phyloP scores from a whole-genome alignment of 352 stramenopile genomes.

The Thalassiosira hispida region DNA sequence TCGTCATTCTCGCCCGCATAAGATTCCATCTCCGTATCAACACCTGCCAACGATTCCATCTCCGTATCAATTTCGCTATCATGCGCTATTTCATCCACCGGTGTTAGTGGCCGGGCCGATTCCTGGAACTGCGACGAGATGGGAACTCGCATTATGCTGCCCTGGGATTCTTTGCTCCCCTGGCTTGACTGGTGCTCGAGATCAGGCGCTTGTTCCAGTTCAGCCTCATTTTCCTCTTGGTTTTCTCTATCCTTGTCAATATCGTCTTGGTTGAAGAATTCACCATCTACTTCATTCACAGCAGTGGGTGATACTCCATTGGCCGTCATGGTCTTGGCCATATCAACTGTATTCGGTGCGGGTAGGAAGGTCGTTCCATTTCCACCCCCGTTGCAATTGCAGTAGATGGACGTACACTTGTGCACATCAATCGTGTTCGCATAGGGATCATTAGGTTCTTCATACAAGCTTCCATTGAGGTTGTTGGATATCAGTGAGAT shows the following conservation, averaged over 20 bases:
- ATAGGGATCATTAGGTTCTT: slow-evolving; percentile 33
- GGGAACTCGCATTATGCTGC: slow-evolving; percentile 29
- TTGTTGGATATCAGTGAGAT: slow-evolving; percentile 35
- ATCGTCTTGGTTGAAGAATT: slow-evolving; percentile 4
- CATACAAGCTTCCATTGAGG: slow-evolving; percentile 19
- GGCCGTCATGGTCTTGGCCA: slow-evolving; percentile 8
- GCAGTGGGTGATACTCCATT: slow-evolving; percentile 12
- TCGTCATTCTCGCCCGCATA: slow-evolving; percentile 15
- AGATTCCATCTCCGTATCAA: slow-evolving; percentile 46
- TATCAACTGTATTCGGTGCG: slow-evolving; percentile 33
- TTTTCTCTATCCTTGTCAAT: background rate
- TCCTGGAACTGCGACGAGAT: background rate
- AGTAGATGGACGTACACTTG: slow-evolving; percentile 50
- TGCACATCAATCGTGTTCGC: slow-evolving; percentile 59
- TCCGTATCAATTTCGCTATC: slow-evolving; percentile 56
- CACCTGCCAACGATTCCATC: slow-evolving; percentile 36
- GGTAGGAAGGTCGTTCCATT: slow-evolving; percentile 38
- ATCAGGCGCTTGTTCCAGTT: background rate
- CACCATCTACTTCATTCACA: slow-evolving; percentile 6
- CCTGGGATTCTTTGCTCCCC: background rate
- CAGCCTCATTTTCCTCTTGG: background rate
- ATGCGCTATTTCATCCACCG: slow-evolving; percentile 41
- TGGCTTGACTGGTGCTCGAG: background rate
- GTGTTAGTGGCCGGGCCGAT: slow-evolving; percentile 15
- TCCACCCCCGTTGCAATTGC: slow-evolving; percentile 42